Base-by-base conservation (phyloP, 1,284 basidiomycete genomes). In the Testicularia cyperi region DNA sequence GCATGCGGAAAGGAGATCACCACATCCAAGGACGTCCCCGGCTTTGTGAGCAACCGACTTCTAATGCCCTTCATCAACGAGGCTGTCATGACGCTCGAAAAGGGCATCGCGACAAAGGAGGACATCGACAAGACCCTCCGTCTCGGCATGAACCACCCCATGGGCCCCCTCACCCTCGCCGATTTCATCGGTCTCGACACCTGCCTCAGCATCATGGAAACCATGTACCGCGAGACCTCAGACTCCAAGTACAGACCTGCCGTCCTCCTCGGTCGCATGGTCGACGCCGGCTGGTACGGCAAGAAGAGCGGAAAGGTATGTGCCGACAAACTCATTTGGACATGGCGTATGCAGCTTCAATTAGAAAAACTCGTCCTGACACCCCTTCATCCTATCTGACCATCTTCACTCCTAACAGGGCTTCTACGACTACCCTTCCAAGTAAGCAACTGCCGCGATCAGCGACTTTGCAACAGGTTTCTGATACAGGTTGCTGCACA, bases 181-280 rank as follows among this genome's bases (percentile, higher is more conserved):
- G 72, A 74, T 68, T 90, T 88, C 78, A 94, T 95, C 64, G 91
- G 91, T 23, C 84, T 94, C 24, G 84, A 89, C 74, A 92, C 90
- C 0, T 82, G 95, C 13, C 23, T 55, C 23, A 66, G 49, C 27
- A 72, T 74, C 53, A 68, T 67, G 64, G 55, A 72, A 40, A 65
- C 64, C n/a, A 40, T 74, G 8, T 55, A 65, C 46, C 38, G 57
- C 13, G 92, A 92, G 53, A 94, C 90, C 10, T 85, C 88, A 0
- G 92, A 97, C 78, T 88, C 88, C n/a, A 96, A 97, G 78, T 97
- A 96, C 78, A 84, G 92, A n/a, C 92, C 92, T 0, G 87, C 88
- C 40, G 83, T 92, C 18, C 81, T 97, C 19, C 82, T 97, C 9
- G 88, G 91, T 65, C 82, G 90, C 25, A 96, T 96, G 92, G 92